Base-by-base conservation (phyloP, 192 early-diverging fungal species). In the Coemansia sp. region DNA sequence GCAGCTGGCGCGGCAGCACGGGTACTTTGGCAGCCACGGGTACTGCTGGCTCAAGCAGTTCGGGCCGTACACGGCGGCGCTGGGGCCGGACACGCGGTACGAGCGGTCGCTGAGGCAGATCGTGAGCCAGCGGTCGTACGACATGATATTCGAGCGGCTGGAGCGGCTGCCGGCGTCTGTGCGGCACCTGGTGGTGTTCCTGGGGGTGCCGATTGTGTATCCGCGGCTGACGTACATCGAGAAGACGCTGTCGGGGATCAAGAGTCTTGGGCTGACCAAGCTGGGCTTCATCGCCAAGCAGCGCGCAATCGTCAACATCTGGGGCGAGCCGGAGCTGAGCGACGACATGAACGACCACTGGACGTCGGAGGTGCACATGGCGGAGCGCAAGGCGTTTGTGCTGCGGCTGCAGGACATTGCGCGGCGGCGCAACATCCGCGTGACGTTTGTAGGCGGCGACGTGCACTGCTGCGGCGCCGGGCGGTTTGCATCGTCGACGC, bases 311-410 rank as follows among this genome's bases (percentile, higher is more conserved):
- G 79, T 90, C 20, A 81, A 87, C 43, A 81, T 82, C 49, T 92
- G 93, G 81, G 93, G 92, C 61, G 91, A 93, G 69, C 90, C 91
- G 14, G 93, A 95, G 68, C 81, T 95, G 39, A 76, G 88, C 20
- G 94, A 95, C 74, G 94, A 95, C 66, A 80, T 95, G 87, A 90
- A 89, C 76, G 94, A 95, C 77, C 90, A 86, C 73, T 88, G 84
- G 85, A 90, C 91, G 5, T 86, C 88, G 50, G 81, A 80, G 17
- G 81, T 85, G 54, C 91, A 95, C 61, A 73, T 85, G 56, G 85
- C 73, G 5, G 94, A 95, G 72, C 89, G 93, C 63, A 87, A 81
- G 64, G 60, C 65, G 19, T 76, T 94, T 61, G 82, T 95, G 11
- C 72, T 81, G 50, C 68, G 84, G 20, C 75, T 95, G 41, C 92